These are phyloP conservation scores for Podospora didyma DNA, from an alignment of 495 filamentous ascomycete species.

Conservation along the genomic window DNA sequence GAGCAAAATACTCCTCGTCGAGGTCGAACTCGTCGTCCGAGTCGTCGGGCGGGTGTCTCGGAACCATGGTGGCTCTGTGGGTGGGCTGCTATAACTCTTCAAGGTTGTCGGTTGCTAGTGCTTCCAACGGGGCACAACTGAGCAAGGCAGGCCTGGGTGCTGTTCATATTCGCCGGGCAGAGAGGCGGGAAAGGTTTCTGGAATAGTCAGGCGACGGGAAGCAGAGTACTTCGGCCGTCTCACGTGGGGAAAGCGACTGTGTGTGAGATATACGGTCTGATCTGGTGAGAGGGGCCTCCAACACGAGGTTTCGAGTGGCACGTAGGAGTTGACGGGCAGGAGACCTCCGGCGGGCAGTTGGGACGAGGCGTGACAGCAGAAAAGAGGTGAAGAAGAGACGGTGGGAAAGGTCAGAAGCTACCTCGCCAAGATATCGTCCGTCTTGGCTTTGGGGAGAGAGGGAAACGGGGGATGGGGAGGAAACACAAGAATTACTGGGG, in stretches of 20 bases:
- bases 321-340: conserved; percentile 2
- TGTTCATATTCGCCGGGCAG: conserved; percentile 29
- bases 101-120: conserved; percentile 27
- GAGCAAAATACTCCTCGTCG: conserved; percentile 52
- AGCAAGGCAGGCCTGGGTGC: conserved; percentile 25
- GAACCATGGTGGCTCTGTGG: conserved; percentile 19
- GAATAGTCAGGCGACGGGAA: conserved; percentile 12
- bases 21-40: conserved; percentile 47
- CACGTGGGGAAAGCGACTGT: conserved; percentile 1
- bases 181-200: not conserved
- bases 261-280: conserved; percentile 1
- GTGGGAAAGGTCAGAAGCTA: too few relatives aligned
- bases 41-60: conserved; percentile 17
- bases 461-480: too few relatives aligned
- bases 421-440: too few relatives aligned
- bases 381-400: too few relatives aligned
- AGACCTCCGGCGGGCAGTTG: not conserved
- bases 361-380: too few relatives aligned
- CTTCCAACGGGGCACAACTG: conserved; percentile 29
- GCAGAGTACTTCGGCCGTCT: conserved; percentile 8
- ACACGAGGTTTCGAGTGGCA: conserved; percentile 30
- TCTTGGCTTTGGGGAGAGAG: too few relatives aligned
- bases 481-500: not conserved
- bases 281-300: not conserved
- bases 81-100: conserved; percentile 13